Evolutionary conservation across 441 rosid species (phyloP), one percentile per base, ranked within the genome.

Genomic region (Biscutella auriculata): DNA sequence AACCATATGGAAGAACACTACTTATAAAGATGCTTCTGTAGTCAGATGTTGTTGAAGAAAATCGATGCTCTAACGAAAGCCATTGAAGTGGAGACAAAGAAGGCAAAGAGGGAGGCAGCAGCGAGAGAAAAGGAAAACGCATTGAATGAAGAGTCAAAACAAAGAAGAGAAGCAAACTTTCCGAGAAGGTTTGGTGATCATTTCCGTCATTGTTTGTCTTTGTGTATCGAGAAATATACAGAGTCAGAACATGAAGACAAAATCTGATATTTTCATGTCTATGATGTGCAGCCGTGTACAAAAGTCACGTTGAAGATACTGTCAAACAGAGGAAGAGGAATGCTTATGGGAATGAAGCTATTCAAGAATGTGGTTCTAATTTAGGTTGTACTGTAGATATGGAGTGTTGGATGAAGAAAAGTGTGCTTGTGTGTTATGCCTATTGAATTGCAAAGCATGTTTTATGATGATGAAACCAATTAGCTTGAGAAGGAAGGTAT

Each of bases 11-110:
- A n/a, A n/a, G 26, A 34, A 53, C 10, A 17, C 43, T 43, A n/a
- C 36, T 45, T 28, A 35, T 10, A n/a, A 32, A 26, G 40, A 39
- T 46, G 12, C 3, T 21, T 54, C 10, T 53, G 53, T 19, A 19
- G 4, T 32, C 75, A 91, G 97, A 77, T 78, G 71, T 79, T 87
- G 36, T 67, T 73, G 70, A 91, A 80, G 83, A 91, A 81, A 66
- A 79, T 44, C 23, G 23, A 19, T 19, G 82, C 90, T 39, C 60
- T 91, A 57, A 77, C 82, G n/a, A 83, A 80, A 73, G 77, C 96
- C 53, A 72, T 78, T 27, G 88, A 85, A 77, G 76, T 82, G 13
- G 95, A 87, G 69, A 79, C 83, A 10, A 87, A 76, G 79, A 86
- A 81, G 60, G 77, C 72, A 56, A 91, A 79, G 77, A 87, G 85